phyloP scores from a whole-genome alignment of 1,139 yeast genomes.

The Lodderomyces beijingensis region DNA sequence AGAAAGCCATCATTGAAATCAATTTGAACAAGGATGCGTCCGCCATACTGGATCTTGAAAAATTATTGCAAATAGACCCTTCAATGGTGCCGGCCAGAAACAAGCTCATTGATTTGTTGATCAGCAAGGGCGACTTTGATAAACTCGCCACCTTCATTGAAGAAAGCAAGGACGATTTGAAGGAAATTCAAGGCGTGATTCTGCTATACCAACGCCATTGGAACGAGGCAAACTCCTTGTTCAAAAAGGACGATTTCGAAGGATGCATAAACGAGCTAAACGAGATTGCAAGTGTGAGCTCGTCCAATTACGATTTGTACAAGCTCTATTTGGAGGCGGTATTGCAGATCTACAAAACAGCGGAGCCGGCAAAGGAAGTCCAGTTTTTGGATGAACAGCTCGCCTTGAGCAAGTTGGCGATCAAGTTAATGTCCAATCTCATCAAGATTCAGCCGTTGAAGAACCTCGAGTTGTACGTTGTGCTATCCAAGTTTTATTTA shows the following conservation, averaged over 20 bases:
- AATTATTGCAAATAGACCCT: slow-evolving; percentile 38
- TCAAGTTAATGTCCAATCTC: slow-evolving; percentile 23
- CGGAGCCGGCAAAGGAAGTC: slow-evolving; percentile 10
- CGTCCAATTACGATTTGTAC: slow-evolving; percentile 18
- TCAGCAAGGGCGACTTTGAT: slow-evolving; percentile 44
- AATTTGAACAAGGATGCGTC: slow-evolving; percentile 42
- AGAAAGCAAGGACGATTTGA: slow-evolving; percentile 11
- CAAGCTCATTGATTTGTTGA: slow-evolving; percentile 39
- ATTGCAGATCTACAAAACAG: slow-evolving; percentile 13
- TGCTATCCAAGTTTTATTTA: slow-evolving; percentile 39
- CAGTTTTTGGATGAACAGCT: slow-evolving; percentile 10
- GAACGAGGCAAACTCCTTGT: slow-evolving; percentile 15
- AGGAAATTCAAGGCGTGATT: slow-evolving; percentile 15
- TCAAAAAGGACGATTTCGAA: slow-evolving; percentile 15
- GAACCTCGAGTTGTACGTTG: slow-evolving; percentile 27
- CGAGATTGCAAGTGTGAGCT: slow-evolving; percentile 20
- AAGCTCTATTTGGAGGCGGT: slow-evolving; percentile 22
- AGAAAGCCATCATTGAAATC: slow-evolving; percentile 52
- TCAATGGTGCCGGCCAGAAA: slow-evolving; percentile 38
- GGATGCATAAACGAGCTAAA: slow-evolving; percentile 21
- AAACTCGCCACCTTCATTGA: slow-evolving; percentile 13
- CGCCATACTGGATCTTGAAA: slow-evolving; percentile 46
- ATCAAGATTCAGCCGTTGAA: slow-evolving; percentile 28
- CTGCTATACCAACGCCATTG: slow-evolving; percentile 17
- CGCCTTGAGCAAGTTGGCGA: slow-evolving; percentile 18